Percentiles rank a stretch among this genome's conserved stretches.
These are phyloP conservation scores for Incumbomyces lentus DNA, from an alignment of 2,329 filamentous ascomycete species.

Conservation along the genomic window DNA sequence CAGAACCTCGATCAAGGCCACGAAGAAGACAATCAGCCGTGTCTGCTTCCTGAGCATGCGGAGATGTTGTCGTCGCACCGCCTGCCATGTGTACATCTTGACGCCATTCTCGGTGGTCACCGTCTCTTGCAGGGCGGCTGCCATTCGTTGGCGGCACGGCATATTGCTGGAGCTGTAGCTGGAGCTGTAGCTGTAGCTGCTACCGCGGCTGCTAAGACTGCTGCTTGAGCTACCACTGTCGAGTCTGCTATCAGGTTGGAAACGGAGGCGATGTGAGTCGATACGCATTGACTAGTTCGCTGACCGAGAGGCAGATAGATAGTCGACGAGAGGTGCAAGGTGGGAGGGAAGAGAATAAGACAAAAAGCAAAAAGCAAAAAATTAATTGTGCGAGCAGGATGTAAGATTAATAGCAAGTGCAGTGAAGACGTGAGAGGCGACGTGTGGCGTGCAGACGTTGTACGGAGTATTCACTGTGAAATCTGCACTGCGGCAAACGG, in stretches of 20 bases:
- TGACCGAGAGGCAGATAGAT: too few relatives aligned
- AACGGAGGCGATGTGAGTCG: constrained; percentile 19
- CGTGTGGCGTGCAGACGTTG: too few relatives aligned
- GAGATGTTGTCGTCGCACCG: constrained; percentile 16
- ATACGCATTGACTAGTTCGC: constrained; percentile 18
- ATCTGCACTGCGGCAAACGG: too few relatives aligned
- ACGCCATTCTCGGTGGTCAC: constrained; percentile 12
- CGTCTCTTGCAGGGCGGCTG: constrained; percentile 8
- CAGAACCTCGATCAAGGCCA: constrained; percentile 18
- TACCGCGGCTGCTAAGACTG: background rate
- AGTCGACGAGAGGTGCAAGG: too few relatives aligned
- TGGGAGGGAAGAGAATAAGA: too few relatives aligned
- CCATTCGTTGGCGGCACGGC: constrained; percentile 12
- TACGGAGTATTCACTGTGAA: too few relatives aligned
- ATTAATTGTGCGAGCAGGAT: too few relatives aligned
- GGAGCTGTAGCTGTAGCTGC: too few relatives aligned
- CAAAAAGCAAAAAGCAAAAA: too few relatives aligned
- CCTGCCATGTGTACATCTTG: constrained; percentile 14
- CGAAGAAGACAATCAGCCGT: constrained; percentile 15
- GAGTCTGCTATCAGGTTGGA: constrained; percentile 4
- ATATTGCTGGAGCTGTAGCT: constrained; percentile 7
- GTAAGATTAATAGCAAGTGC: too few relatives aligned
- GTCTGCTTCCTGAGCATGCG: constrained; percentile 19
- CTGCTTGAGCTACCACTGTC: background rate
- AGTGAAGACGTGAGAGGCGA: too few relatives aligned